Conservation (phyloP, 225 moss, liverwort and hornwort species). For the Asterella californica region DNA sequence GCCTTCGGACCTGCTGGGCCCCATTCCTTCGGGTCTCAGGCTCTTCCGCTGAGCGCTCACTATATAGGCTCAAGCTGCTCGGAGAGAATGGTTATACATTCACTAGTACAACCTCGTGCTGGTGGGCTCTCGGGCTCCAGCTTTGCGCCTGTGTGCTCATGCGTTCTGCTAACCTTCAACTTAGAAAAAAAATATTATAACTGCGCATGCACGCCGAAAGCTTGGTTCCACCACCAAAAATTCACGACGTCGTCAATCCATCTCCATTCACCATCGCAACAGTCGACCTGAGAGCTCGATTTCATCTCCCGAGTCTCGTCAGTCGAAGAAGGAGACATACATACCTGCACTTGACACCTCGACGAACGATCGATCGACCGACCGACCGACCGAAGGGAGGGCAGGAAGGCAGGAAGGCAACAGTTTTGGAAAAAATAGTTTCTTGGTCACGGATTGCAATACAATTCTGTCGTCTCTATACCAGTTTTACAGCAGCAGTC, state of each 20-base stretch:
- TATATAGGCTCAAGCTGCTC: conserved; percentile 4
- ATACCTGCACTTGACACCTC: neutral
- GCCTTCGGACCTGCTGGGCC: neutral
- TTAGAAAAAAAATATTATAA: neutral
- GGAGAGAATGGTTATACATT: neutral
- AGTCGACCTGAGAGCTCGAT: neutral
- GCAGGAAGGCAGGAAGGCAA: neutral
- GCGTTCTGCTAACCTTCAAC: neutral
- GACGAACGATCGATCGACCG: neutral
- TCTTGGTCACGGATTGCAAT: neutral
- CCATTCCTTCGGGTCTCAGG: neutral
- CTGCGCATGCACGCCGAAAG: neutral
- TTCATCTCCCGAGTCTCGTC: conserved; percentile 2
- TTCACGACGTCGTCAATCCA: neutral
- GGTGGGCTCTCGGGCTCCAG: neutral
- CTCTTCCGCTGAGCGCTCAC: neutral
- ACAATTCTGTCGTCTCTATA: neutral
- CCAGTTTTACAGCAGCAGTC: neutral
- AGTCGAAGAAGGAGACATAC: neutral
- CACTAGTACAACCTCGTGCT: neutral
- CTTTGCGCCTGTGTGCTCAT: neutral
- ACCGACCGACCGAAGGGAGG: too few species aligned
- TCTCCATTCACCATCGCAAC: neutral
- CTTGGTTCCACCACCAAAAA: neutral
- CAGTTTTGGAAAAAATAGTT: neutral